A percentile compares a stretch with the other conserved stretches of the same genome.
These are phyloP conservation scores for Cyamopsis tetragonoloba DNA, from an alignment of 306 rosid genomes.

Conservation along the genomic window DNA sequence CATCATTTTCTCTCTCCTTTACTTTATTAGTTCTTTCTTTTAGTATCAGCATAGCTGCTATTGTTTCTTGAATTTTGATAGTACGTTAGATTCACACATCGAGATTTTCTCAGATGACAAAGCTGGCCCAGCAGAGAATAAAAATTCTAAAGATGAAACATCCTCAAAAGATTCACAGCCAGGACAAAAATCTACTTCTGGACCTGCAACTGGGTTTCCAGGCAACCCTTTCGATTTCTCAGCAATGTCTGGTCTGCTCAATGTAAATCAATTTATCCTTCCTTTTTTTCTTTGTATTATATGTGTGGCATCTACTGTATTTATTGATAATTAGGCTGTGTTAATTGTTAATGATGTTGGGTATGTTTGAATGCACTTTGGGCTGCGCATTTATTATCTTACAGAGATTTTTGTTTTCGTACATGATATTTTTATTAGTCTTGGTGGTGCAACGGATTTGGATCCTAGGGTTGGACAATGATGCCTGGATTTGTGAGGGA, in stretches of 20 bases:
- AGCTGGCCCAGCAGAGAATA: constrained; percentile 50
- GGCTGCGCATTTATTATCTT: not conserved
- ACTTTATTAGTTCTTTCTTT: not conserved
- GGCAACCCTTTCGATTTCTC: constrained; percentile 91
- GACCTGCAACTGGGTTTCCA: constrained; percentile 54
- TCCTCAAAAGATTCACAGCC: constrained; percentile 47
- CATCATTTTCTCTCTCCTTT: not conserved
- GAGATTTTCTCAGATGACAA: constrained; percentile 52
- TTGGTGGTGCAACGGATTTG: not conserved
- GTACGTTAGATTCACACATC: constrained; percentile 7
- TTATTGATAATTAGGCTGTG: not conserved
- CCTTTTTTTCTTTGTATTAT: not conserved
- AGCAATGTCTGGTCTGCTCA: constrained; percentile 86
- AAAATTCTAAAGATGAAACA: constrained; percentile 45
- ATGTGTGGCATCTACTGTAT: not conserved
- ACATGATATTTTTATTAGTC: not conserved
- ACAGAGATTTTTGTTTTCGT: constrained; percentile 3
- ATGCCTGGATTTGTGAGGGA: not conserved
- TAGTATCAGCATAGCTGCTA: not conserved
- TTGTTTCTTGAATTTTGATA: constrained; percentile 10
- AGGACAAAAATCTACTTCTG: constrained; percentile 41
- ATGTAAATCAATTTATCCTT: constrained; percentile 44
- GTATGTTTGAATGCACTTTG: constrained; percentile 7
- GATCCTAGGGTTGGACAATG: constrained; percentile 19
- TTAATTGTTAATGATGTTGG: constrained; percentile 18